Evolutionary conservation across 1,284 basidiomycete genomes (phyloP), one percentile per base, ranked within the genome.

Genomic region (Trichosporon sp.): DNA sequence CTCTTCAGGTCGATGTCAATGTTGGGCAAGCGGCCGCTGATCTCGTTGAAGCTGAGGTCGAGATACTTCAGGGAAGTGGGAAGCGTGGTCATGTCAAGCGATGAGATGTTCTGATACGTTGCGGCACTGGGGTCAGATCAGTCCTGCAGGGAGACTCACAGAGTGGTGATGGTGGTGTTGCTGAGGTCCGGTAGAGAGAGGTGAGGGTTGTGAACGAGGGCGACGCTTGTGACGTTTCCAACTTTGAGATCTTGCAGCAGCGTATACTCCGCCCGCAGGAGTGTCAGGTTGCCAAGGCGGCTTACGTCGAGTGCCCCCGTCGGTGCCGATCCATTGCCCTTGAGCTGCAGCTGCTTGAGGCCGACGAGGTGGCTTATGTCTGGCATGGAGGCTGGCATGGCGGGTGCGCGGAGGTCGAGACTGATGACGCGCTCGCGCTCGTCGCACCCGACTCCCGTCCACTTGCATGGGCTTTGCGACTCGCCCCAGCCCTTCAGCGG

Each of bases 371-470:
- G 74, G 27, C 69, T 67, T 5, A 84, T 62, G 2, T 62, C 65
- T 0, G 81, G 76, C 0, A 84, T 62, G 0, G 60, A 60, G 15
- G 68, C 34, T 0, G 80, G 81, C 0, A 81, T 75, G 23, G 74
- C 74, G 1, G 82, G 79, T 29, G 81, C 81, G 18, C 74, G 73
- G 25, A 82, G 53, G 29, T 74, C 73, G 27, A 83, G 42, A n/a
- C 68, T 38, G 5, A 73, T 76, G 4, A 83, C 72, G 34, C 80
- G 71, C 0, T 79, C 78, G 32, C 73, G 68, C 0, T 68, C 53
- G 71, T 83, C 82, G 67, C 83, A 84, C 0, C 42, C 66, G 4
- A 83, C 64, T 0, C 83, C 83, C 18, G 44, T 67, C 83, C 83
- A 84, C 1, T 12, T 5, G 69, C 83, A 83, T 0, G 77, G 75